Evolutionary conservation across 176 grass and related monocot species (phyloP).

Genomic region (Oryza longistaminata): DNA sequence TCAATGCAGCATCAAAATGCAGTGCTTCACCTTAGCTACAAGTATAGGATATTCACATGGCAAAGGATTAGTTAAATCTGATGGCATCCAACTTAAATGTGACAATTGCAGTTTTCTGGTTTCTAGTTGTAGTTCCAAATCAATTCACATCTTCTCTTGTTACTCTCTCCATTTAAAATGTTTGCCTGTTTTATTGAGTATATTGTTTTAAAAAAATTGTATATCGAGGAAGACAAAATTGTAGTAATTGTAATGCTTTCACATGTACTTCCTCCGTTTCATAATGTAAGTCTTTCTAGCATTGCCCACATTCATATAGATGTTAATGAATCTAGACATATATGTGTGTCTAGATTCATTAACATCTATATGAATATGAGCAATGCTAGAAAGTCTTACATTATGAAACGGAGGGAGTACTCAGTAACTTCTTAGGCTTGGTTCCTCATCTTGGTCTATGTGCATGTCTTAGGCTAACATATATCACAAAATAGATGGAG

Average conservation of each 20-base stretch:
- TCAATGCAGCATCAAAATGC: neutral
- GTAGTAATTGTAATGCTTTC: neutral
- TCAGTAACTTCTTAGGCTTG: neutral
- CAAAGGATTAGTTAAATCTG: conserved; percentile 19
- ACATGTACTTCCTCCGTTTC: too few relatives aligned
- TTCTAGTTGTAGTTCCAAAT: conserved; percentile 7
- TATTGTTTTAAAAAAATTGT: neutral
- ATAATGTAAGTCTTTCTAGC: too few relatives aligned
- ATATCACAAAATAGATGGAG: neutral
- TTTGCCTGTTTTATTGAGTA: neutral
- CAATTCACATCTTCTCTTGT: neutral
- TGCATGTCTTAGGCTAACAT: neutral
- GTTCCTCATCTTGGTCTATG: neutral
- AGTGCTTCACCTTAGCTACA: neutral
- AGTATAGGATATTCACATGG: neutral
- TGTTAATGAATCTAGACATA: too few relatives aligned
- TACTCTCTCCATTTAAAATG: neutral
- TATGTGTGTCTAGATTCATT: too few relatives aligned
- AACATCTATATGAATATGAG: too few relatives aligned
- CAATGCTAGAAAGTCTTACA: too few relatives aligned
- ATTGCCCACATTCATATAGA: too few relatives aligned
- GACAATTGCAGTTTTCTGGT: neutral
- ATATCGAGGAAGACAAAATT: neutral
- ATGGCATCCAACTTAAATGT: neutral
- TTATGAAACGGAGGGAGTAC: neutral